Conservation (phyloP, 177 flowering plant genomes). For the Vitis hybrid region DNA sequence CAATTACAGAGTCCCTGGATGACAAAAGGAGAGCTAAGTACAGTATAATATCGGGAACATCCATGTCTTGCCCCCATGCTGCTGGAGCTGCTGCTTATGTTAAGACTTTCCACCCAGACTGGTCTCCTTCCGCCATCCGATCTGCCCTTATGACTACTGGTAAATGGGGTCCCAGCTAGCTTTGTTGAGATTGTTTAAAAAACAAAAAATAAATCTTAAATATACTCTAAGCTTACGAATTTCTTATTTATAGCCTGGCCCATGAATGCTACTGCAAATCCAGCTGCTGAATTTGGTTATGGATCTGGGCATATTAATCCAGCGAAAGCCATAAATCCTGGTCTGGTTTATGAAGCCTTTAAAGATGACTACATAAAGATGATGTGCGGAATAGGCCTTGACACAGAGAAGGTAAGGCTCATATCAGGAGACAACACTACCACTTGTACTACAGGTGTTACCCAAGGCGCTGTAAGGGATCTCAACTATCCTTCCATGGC, state of each 20-base stretch:
- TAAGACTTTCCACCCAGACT: too few species aligned
- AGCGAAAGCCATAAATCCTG: constrained; percentile 29
- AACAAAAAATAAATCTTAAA: too few species aligned
- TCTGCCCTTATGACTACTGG: constrained; percentile 34
- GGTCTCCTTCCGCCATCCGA: not conserved
- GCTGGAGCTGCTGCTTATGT: constrained; percentile 5
- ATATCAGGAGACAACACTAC: constrained; percentile 24
- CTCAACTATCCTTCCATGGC: constrained; percentile 63
- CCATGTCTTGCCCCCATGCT: constrained; percentile 22
- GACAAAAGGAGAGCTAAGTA: constrained; percentile 9
- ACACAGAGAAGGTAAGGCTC: not conserved
- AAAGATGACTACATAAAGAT: constrained; percentile 24
- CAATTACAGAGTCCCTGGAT: not conserved
- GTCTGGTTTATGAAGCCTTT: constrained; percentile 31
- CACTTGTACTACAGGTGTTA: constrained; percentile 14
- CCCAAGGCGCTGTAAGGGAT: constrained; percentile 24
- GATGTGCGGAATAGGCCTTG: constrained; percentile 22
- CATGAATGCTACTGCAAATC: constrained; percentile 15
- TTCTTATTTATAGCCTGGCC: constrained; percentile 9
- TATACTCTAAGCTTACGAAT: too few species aligned
- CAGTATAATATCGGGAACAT: constrained; percentile 15
- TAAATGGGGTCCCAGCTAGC: too few species aligned
- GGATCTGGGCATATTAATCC: constrained; percentile 43
- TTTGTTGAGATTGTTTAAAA: too few species aligned
- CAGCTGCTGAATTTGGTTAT: constrained; percentile 25